These are phyloP conservation scores for Narthecium ossifragum DNA, from an alignment of 106 monocot species.

Conservation along the genomic window DNA sequence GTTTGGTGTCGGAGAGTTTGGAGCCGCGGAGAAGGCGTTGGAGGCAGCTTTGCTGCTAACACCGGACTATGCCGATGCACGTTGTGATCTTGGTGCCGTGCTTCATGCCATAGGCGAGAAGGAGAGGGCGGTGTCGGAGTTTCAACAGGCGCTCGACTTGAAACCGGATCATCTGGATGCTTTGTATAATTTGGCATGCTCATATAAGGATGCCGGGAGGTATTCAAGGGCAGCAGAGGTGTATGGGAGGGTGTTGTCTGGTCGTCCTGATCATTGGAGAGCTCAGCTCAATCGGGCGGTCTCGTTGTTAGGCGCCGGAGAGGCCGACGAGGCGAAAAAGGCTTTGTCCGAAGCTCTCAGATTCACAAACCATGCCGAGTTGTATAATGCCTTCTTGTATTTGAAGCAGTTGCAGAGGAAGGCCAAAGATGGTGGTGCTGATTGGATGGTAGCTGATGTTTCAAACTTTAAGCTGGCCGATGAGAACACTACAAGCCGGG, in stretches of 20 bases:
- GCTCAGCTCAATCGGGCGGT: constrained; percentile 26
- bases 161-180: constrained; percentile 25
- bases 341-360: constrained; percentile 18
- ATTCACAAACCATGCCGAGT: constrained; percentile 18
- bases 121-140: constrained; percentile 16
- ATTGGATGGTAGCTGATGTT: constrained; percentile 15
- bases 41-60: constrained; percentile 23
- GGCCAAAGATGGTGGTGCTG: not conserved
- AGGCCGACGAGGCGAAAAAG: constrained; percentile 18
- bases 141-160: constrained; percentile 27
- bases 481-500: constrained; percentile 6
- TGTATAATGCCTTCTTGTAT: constrained; percentile 20
- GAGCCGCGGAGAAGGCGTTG: constrained; percentile 17
- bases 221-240: constrained; percentile 22
- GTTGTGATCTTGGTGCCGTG: constrained; percentile 34
- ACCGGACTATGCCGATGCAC: constrained; percentile 26
- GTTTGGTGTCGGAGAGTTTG: constrained; percentile 24
- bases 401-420: constrained; percentile 17
- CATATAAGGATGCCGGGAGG: constrained; percentile 19
- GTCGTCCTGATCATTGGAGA: constrained; percentile 25
- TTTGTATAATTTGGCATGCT: constrained; percentile 23
- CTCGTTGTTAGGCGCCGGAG: constrained; percentile 22
- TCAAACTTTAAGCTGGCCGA: constrained; percentile 13
- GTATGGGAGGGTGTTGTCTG: constrained; percentile 24
- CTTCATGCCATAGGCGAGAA: constrained; percentile 23